phyloP scores from a whole-genome alignment of 2,329 filamentous ascomycete genomes.

The Penicillium nordicum region DNA sequence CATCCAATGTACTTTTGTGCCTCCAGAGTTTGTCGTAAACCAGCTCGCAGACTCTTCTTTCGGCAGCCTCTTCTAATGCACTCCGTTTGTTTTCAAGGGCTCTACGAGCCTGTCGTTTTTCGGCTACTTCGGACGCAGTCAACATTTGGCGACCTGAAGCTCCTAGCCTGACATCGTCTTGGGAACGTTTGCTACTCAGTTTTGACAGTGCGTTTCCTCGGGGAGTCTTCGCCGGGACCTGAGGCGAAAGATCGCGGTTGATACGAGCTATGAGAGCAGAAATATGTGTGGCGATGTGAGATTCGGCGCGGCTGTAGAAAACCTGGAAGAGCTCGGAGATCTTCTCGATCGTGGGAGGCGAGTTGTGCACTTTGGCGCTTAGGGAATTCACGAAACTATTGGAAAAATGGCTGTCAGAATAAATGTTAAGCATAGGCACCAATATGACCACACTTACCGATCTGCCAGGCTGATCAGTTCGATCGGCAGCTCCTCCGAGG shows the following conservation, averaged over 20 bases:
- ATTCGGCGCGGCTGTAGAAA: constrained; percentile 78
- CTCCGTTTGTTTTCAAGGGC: constrained; percentile 72
- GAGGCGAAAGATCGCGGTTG: constrained; percentile 63
- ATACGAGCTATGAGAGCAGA: constrained; percentile 72
- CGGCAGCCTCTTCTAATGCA: constrained; percentile 84
- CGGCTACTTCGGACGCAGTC: constrained; percentile 76
- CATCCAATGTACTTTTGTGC: constrained; percentile 86
- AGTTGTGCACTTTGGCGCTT: constrained; percentile 78
- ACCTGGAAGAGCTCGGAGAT: constrained; percentile 88
- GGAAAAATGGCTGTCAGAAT: not conserved
- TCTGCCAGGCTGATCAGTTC: constrained; percentile 89
- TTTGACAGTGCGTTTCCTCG: constrained; percentile 53
- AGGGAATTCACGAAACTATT: constrained; percentile 84
- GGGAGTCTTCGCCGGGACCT: constrained; percentile 55
- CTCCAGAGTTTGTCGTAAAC: constrained; percentile 87
- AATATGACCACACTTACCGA: constrained; percentile 53
- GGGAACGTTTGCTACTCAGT: constrained; percentile 46
- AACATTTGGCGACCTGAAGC: constrained; percentile 78
- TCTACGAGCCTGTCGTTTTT: constrained; percentile 73
- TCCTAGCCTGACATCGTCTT: constrained; percentile 30
- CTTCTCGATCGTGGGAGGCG: constrained; percentile 76
- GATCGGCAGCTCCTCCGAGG: constrained; percentile 86
- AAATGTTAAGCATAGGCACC: not conserved
- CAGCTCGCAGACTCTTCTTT: constrained; percentile 77
- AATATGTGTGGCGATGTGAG: constrained; percentile 83